Base-by-base conservation (phyloP, 1,284 basidiomycete genomes). In the Anthracocystis walkeri region DNA sequence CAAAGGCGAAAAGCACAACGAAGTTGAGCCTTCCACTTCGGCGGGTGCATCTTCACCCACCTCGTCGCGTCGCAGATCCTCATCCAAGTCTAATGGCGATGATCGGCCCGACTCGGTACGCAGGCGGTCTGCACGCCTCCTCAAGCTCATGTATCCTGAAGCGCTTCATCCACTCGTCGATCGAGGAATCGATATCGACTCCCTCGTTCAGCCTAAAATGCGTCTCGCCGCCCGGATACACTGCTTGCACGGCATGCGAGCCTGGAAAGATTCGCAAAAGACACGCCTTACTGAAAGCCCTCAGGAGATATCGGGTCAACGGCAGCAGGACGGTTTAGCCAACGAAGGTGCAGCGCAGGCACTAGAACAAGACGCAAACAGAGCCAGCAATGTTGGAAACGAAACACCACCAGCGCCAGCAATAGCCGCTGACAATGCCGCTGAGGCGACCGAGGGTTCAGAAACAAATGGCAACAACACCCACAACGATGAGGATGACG, bases 211-310 rank as follows among this genome's bases (percentile, higher is more conserved):
- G 49, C 72, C 72, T 2, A 45, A 63, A 14, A 58, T 63, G 58
- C 62, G 63, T 6, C 49, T 75, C 11, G 75, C 75, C 11, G 75
- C 75, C 3, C 51, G 68, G 1, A 49, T 77, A 6, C 71, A 77
- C 29, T 77, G 75, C 42, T 23, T 77, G 38, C 66, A 75, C 52
- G 75, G 75, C 48, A 65, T 72, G 14, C 59, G 70, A 16, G 61
- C 69, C 4, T 74, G 71, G 71, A 74, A 69, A 38, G 65, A 74
- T 27, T 68, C 71, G 23, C 71, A 69, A 53, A 68, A 55, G 51
- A 54, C 61, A 29, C 61, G 65, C 10, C 65, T 66, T 38, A 69
- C 71, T 16, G 64, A 57, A 10, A 74, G 71, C 31, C 71, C 65
- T 2, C 71, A 74, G 52, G 71, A 74, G 51, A 68, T 74, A 10